phyloP scores from a whole-genome alignment of 2,329 filamentous ascomycete species.

The Botrytis medusae region DNA sequence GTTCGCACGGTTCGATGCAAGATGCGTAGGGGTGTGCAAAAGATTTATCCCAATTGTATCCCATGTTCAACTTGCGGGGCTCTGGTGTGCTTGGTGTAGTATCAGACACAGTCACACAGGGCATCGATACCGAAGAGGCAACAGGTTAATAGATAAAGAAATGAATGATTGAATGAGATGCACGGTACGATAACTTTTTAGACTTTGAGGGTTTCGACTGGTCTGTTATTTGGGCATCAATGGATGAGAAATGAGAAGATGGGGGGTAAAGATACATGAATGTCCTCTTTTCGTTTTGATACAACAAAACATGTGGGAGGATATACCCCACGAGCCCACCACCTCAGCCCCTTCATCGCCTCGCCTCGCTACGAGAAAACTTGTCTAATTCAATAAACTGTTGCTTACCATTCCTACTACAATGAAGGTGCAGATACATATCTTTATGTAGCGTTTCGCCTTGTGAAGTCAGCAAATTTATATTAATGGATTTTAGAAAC shows the following conservation, averaged over 20 bases:
- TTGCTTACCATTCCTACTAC: neutral
- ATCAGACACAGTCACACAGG: neutral
- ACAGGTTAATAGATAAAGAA: slow-evolving; percentile 7
- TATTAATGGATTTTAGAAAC: neutral
- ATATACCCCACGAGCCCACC: neutral
- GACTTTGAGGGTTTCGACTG: too few species aligned
- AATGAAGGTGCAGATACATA: neutral
- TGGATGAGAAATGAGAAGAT: neutral
- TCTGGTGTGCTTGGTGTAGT: slow-evolving; percentile 12
- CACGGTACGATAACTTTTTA: neutral
- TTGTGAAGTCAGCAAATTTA: neutral
- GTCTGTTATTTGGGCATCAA: neutral
- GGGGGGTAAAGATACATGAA: neutral
- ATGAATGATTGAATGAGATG: neutral
- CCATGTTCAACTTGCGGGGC: neutral
- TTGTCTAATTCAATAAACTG: neutral
- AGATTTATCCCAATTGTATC: neutral
- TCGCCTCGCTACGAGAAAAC: slow-evolving; percentile 1
- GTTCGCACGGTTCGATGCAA: neutral
- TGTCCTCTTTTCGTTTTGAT: neutral
- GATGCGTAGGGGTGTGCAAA: neutral
- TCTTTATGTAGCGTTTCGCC: neutral
- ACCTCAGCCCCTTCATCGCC: slow-evolving; percentile 11
- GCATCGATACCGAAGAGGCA: slow-evolving; percentile 11
- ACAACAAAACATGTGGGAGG: neutral